phyloP scores from a whole-genome alignment of 1,139 yeast species.

The Taphrina communis region DNA sequence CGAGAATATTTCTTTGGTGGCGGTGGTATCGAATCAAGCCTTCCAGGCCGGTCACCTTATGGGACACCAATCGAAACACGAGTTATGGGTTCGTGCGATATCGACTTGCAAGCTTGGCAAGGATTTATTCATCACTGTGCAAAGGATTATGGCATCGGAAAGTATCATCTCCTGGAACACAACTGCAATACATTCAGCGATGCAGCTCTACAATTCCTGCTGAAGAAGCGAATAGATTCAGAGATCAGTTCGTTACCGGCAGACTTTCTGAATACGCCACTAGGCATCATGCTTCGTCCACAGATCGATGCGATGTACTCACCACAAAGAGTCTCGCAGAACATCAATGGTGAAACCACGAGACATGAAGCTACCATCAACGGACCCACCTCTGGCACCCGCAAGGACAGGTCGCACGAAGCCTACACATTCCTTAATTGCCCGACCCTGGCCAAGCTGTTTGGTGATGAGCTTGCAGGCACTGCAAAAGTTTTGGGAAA shows the following conservation, averaged over 20 bases:
- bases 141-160: conserved; percentile 58
- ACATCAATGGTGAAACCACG: background rate
- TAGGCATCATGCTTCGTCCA: conserved; percentile 60
- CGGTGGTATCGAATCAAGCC: conserved; percentile 61
- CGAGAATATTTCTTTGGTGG: conserved; percentile 58
- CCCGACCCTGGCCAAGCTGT: conserved; percentile 34
- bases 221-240: conserved; percentile 60
- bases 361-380: conserved; percentile 17
- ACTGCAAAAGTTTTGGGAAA: background rate
- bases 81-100: conserved; percentile 61
- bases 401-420: conserved; percentile 4
- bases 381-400: conserved; percentile 32
- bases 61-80: conserved; percentile 64
- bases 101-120: conserved; percentile 60
- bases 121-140: conserved; percentile 62
- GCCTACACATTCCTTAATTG: conserved; percentile 25
- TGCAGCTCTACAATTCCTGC: conserved; percentile 63
- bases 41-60: conserved; percentile 65
- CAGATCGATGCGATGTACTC: conserved; percentile 48
- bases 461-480: conserved; percentile 16
- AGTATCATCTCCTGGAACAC: conserved; percentile 66
- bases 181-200: conserved; percentile 75
- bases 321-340: conserved; percentile 10
- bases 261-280: conserved; percentile 64
- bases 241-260: conserved; percentile 62